Conservation (phyloP, 208 protist species). For the Wallacemonas rigidus region DNA sequence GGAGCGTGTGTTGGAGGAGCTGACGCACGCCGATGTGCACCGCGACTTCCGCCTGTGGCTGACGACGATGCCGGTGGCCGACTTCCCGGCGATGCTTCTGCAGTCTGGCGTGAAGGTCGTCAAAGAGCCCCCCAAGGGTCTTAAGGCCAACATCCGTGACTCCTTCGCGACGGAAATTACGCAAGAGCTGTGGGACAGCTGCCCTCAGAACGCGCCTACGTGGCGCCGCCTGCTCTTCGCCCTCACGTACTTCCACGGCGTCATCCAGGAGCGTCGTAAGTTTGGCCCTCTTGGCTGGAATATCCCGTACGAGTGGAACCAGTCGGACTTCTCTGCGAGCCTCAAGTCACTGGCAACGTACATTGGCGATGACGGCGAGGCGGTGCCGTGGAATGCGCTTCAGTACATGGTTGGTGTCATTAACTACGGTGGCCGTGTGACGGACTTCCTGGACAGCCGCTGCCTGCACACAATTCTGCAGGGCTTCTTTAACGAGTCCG, state of each 20-base stretch:
- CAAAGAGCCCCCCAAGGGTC: conserved; percentile 96
- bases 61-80: conserved; percentile 93
- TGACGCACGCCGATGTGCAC: conserved; percentile 77
- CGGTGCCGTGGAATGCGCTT: conserved; percentile 87
- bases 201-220: conserved; percentile 68
- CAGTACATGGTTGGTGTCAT: conserved; percentile 94
- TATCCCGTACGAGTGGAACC: conserved; percentile 96
- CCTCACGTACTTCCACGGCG: conserved; percentile 94
- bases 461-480: conserved; percentile 76
- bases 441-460: conserved; percentile 91
- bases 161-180: conserved; percentile 75
- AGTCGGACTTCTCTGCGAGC: conserved; percentile 90
- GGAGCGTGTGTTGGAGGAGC: conserved; percentile 89
- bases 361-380: conserved; percentile 51
- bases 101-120: conserved; percentile 96
- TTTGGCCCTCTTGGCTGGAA: conserved; percentile 96
- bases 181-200: conserved; percentile 83
- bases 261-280: conserved; percentile 93
- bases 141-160: conserved; percentile 94
- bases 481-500: conserved; percentile 78
- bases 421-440: conserved; percentile 96
- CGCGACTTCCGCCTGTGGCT: conserved; percentile 96
- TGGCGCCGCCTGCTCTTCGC: conserved; percentile 96
- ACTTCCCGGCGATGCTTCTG: conserved; percentile 95
- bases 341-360: conserved; percentile 83